phyloP scores from a whole-genome alignment of 2,329 filamentous ascomycete genomes.

The Cucurbitaria berberidis region DNA sequence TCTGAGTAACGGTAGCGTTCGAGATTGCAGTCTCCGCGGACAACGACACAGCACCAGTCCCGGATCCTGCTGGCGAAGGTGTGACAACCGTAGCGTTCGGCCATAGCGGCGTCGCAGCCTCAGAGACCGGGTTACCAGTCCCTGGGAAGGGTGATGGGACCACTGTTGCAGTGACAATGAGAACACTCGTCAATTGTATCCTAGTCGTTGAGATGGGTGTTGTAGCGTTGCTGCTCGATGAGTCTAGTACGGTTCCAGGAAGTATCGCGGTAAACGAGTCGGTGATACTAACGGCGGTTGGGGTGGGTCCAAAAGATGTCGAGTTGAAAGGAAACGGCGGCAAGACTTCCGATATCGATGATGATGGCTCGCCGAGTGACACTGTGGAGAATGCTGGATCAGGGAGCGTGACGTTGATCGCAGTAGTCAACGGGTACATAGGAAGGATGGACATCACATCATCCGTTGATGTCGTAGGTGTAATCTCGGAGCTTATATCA shows the following conservation, averaged over 20 bases:
- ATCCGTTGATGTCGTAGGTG: background rate
- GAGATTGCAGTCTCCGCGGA: background rate
- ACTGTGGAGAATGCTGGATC: constrained; percentile 2
- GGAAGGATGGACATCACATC: constrained; percentile 22
- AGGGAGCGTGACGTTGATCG: constrained; percentile 13
- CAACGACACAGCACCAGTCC: background rate
- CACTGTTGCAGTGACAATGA: constrained; percentile 1
- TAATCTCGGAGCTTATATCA: background rate
- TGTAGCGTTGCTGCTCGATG: background rate
- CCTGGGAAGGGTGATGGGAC: constrained; percentile 4
- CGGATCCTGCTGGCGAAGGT: background rate
- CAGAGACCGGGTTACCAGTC: constrained; percentile 1
- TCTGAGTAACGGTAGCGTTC: background rate
- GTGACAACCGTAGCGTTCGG: background rate
- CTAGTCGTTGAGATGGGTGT: background rate
- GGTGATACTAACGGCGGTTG: constrained; percentile 8
- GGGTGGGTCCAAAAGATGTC: background rate
- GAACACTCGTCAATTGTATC: background rate
- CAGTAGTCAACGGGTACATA: constrained; percentile 10
- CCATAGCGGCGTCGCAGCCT: background rate
- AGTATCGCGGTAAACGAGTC: constrained; percentile 5
- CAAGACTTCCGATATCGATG: background rate
- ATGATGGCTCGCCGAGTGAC: background rate
- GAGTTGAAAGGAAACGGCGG: constrained; percentile 7
- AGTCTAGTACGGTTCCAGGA: background rate